Percentiles rank a stretch among this genome's conserved stretches.
These are phyloP conservation scores for Aquilaria agallochum DNA, from an alignment of 441 rosid genomes.

Conservation along the genomic window DNA sequence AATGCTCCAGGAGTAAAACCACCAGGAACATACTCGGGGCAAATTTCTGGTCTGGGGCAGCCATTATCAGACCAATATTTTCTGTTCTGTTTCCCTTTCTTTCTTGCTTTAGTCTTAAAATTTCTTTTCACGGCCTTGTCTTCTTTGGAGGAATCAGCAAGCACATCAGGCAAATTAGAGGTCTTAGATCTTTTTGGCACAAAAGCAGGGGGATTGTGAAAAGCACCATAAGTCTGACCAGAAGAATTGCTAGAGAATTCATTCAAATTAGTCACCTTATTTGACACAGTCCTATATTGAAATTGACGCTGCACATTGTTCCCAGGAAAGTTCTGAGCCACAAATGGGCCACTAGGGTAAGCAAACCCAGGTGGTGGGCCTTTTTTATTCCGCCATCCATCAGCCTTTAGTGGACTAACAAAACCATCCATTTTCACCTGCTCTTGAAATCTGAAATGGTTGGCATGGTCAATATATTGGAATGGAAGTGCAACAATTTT, in stretches of 20 bases:
- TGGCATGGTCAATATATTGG: slow-evolving; percentile 25
- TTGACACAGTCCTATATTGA: slow-evolving; percentile 15
- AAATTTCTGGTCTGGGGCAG: slow-evolving; percentile 22
- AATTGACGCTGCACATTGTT: slow-evolving; percentile 20
- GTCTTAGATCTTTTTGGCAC: slow-evolving; percentile 18
- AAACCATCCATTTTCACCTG: slow-evolving; percentile 31
- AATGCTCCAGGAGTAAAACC: slow-evolving; percentile 21
- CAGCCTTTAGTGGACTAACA: slow-evolving; percentile 20
- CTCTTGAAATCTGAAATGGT: slow-evolving; percentile 18
- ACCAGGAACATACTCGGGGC: slow-evolving; percentile 14
- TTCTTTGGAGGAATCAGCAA: slow-evolving; percentile 11
- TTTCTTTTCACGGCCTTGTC: slow-evolving; percentile 23
- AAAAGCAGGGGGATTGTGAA: slow-evolving; percentile 18
- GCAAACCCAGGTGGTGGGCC: slow-evolving; percentile 21
- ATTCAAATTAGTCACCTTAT: slow-evolving; percentile 20
- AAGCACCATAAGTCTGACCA: slow-evolving; percentile 18
- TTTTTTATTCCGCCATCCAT: slow-evolving; percentile 15
- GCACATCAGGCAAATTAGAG: slow-evolving; percentile 17
- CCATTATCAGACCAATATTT: slow-evolving; percentile 20
- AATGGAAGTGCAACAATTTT: slow-evolving; percentile 28
- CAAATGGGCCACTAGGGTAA: slow-evolving; percentile 17
- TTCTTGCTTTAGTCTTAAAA: slow-evolving; percentile 32
- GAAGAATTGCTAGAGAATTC: slow-evolving; percentile 19
- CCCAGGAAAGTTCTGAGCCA: slow-evolving; percentile 24
- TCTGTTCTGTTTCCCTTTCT: slow-evolving; percentile 36